Evolutionary conservation across 2,329 filamentous ascomycete genomes (phyloP).

Genomic region (Chaetomium strumarium): DNA sequence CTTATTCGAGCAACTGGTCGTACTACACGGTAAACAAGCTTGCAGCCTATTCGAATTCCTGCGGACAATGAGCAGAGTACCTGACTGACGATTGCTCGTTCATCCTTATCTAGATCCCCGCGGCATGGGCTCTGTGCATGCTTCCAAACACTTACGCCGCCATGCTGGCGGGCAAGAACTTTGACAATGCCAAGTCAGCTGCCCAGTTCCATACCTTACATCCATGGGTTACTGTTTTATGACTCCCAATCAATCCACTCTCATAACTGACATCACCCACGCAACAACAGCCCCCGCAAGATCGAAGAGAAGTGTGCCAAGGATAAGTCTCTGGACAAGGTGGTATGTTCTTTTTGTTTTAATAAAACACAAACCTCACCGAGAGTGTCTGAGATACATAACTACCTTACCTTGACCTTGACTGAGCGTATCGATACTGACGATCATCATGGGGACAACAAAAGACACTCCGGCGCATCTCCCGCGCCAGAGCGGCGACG

Average conservation of each 20-base stretch:
- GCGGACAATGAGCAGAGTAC: not conserved
- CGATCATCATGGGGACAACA: too few species aligned
- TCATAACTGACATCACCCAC: not conserved
- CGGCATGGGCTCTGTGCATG: slow-evolving; percentile 32
- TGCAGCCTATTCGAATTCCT: not conserved
- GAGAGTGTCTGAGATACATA: too few species aligned
- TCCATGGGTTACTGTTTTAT: too few species aligned
- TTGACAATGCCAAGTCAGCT: slow-evolving; percentile 32
- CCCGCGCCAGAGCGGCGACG: slow-evolving; percentile 27
- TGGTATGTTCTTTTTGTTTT: slow-evolving; percentile 16
- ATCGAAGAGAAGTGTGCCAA: slow-evolving; percentile 29
- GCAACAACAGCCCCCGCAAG: slow-evolving; percentile 29
- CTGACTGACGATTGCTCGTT: slow-evolving; percentile 15
- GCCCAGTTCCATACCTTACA: too few species aligned
- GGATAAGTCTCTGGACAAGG: slow-evolving; percentile 30
- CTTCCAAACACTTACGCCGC: slow-evolving; percentile 34
- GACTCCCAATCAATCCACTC: not conserved
- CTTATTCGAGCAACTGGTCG: slow-evolving; percentile 25
- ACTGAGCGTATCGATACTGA: too few species aligned
- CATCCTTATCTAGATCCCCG: slow-evolving; percentile 34
- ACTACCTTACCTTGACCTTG: too few species aligned
- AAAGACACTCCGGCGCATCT: slow-evolving; percentile 23
- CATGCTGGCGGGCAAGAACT: slow-evolving; percentile 29
- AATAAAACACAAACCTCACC: too few species aligned
- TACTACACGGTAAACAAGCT: slow-evolving; percentile 24